A percentile compares a stretch with the other conserved stretches of the same genome.
phyloP scores from a whole-genome alignment of 78 protist species.

The Ministeria vibrans region DNA sequence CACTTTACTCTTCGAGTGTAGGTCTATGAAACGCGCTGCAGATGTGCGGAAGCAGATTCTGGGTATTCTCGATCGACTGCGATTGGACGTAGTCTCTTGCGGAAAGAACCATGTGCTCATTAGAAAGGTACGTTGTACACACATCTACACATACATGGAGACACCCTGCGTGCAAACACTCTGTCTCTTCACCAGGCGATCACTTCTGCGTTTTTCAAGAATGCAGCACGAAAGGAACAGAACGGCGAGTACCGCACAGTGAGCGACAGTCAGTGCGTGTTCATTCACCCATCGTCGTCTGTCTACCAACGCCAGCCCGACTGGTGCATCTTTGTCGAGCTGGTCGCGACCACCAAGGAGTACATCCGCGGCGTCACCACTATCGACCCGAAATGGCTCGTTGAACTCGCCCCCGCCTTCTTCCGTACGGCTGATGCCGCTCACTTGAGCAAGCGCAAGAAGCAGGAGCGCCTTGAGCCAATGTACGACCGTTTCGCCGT shows the following conservation, averaged over 20 bases:
- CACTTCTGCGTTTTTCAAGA: constrained; percentile 83
- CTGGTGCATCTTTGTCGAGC: constrained; percentile 87
- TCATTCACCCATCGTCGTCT: constrained; percentile 93
- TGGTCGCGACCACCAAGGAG: constrained; percentile 93
- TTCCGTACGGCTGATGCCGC: constrained; percentile 74
- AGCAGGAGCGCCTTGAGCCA: constrained; percentile 87
- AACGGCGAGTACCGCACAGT: constrained; percentile 92
- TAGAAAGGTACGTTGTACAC: constrained; percentile 65
- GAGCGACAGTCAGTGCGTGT: constrained; percentile 67
- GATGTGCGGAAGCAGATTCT: constrained; percentile 95
- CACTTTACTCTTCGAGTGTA: too few relatives aligned
- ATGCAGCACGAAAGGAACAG: constrained; percentile 96
- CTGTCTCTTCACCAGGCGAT: too few relatives aligned
- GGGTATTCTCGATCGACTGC: constrained; percentile 86
- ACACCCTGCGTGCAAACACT: too few relatives aligned
- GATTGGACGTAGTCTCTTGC: constrained; percentile 63
- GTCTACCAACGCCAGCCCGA: constrained; percentile 88
- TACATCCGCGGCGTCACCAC: constrained; percentile 91
- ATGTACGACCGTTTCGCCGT: constrained; percentile 72
- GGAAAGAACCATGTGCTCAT: constrained; percentile 82
- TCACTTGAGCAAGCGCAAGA: constrained; percentile 57
- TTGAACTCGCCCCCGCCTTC: constrained; percentile 89
- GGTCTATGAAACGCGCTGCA: constrained; percentile 82
- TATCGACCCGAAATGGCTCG: constrained; percentile 94
- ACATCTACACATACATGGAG: too few relatives aligned